These are phyloP conservation scores for Albugo candida DNA, from an alignment of 352 stramenopile species.

Conservation along the genomic window DNA sequence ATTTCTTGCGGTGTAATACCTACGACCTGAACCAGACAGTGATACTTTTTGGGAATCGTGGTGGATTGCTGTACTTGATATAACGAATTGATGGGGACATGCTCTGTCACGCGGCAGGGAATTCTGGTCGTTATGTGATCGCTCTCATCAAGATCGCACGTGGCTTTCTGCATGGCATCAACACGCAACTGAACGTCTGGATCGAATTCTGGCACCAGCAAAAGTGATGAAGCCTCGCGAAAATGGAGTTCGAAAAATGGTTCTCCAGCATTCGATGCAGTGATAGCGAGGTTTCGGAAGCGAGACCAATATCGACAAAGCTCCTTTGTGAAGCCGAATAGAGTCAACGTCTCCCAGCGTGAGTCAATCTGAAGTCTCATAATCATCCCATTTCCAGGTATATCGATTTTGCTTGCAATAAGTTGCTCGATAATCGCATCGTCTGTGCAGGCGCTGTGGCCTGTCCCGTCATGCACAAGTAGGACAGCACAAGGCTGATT, in stretches of 20 bases:
- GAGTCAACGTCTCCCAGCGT: constrained; percentile 34
- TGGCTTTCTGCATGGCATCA: constrained; percentile 2
- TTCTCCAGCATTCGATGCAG: constrained; percentile 12
- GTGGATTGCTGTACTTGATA: constrained; percentile 12
- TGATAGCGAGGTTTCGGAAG: constrained; percentile 45
- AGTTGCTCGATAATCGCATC: constrained; percentile 1
- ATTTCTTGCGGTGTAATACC: too few relatives aligned
- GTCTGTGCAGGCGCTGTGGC: too few relatives aligned
- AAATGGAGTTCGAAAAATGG: constrained; percentile 27
- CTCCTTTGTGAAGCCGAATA: constrained; percentile 24
- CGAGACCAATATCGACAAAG: constrained; percentile 36
- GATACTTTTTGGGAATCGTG: constrained; percentile 37
- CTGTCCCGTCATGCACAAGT: too few relatives aligned
- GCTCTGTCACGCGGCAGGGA: constrained; percentile 21
- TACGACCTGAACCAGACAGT: constrained; percentile 25
- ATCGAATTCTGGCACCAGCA: constrained; percentile 27
- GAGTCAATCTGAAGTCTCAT: constrained; percentile 48
- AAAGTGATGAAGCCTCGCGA: constrained; percentile 40
- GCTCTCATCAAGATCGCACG: neutral
- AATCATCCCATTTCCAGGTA: constrained; percentile 20
- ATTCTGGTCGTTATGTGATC: constrained; percentile 15
- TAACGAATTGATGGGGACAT: constrained; percentile 24
- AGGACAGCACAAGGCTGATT: neutral
- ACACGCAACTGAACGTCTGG: constrained; percentile 19
- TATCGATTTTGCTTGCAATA: neutral